Base-by-base conservation (phyloP, 352 stramenopile species). In the Globisporangium paroecandrum region DNA sequence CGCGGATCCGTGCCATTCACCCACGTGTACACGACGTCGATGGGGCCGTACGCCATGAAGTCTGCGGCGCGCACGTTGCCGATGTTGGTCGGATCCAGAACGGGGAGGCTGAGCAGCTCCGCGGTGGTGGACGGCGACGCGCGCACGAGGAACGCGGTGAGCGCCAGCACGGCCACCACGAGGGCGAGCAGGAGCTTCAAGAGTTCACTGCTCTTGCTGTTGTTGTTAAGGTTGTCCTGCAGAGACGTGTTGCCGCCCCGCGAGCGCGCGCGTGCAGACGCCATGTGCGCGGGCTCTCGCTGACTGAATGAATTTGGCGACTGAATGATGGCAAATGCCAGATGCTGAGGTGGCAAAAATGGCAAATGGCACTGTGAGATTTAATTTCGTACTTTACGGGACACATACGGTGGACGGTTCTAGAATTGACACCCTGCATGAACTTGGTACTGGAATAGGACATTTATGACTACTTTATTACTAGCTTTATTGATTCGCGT, bases 1-100 rank as follows among this genome's bases (percentile, higher is more conserved):
- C 88, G 77, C 12, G 95, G 92, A 64, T 98, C 95, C 13, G 89
- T 96, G 56, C 95, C 95, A 69, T 98, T 98, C 56, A 98, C 94
- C 95, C 95, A 98, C 68, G 95, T 98, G 77, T 98, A 98, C 27
- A 98, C 95, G 29, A 97, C 93, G 75, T 98, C 95, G 62, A 98
- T 97, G 18, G 89, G 85, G 0, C 85, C 86, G 69, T 96, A 96
- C 4, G 81, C 71, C 13, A 95, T 65, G 58, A 74, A 93, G 8
- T 82, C 75, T 29, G 76, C 61, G 10, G 81, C 58, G 46, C 72
- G 71, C 51, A 94, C 85, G 68, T 76, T 68, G 64, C 87, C 87
- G 41, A 95, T 92, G 70, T 94, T 95, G 58, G 7, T 65, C 24
- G 47, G 1, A 38, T 65, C 65, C 46, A 70, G 34, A n/a, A 65